Conservation (phyloP, 768 basidiomycete genomes). For the Lactifluus volemus region DNA sequence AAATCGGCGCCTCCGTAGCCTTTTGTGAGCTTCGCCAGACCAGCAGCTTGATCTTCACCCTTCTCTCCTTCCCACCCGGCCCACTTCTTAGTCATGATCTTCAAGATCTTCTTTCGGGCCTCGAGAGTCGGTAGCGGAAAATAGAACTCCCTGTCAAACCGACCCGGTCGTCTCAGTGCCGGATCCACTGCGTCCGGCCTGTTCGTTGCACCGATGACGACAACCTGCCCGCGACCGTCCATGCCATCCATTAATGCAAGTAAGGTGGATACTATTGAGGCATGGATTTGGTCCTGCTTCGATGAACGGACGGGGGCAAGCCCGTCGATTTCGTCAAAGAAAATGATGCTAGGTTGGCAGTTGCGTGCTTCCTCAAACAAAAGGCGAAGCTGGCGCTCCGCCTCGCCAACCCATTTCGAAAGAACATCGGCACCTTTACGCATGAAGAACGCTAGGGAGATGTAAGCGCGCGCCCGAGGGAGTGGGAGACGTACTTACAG, state of each 20-base stretch:
- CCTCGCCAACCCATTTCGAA: conserved; percentile 99
- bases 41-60: conserved; percentile 42
- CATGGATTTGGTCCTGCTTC: conserved; percentile 98
- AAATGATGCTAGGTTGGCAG: conserved; percentile 94
- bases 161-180: conserved; percentile 84
- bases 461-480: not conserved
- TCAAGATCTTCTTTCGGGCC: conserved; percentile 81
- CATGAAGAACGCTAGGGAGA: conserved; percentile 88
- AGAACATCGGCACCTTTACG: conserved; percentile 97
- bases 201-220: conserved; percentile 98
- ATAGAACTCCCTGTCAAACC: conserved; percentile 98
- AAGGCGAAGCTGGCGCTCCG: conserved; percentile 89
- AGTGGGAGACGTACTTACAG: conserved; percentile 41
- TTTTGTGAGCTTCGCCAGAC: conserved; percentile 84
- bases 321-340: conserved; percentile 99
- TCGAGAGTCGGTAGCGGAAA: conserved; percentile 82
- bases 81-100: conserved; percentile 89
- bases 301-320: conserved; percentile 97
- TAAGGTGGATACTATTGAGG: conserved; percentile 92
- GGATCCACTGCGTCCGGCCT: conserved; percentile 97
- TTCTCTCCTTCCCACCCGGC: conserved; percentile 61
- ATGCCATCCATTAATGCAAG: conserved; percentile 98
- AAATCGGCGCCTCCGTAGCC: conserved; percentile 98
- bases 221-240: conserved; percentile 95
- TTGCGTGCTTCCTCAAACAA: conserved; percentile 93